These are phyloP conservation scores for Colletotrichum costaricense DNA, from an alignment of 2,329 filamentous ascomycete genomes.

Conservation along the genomic window DNA sequence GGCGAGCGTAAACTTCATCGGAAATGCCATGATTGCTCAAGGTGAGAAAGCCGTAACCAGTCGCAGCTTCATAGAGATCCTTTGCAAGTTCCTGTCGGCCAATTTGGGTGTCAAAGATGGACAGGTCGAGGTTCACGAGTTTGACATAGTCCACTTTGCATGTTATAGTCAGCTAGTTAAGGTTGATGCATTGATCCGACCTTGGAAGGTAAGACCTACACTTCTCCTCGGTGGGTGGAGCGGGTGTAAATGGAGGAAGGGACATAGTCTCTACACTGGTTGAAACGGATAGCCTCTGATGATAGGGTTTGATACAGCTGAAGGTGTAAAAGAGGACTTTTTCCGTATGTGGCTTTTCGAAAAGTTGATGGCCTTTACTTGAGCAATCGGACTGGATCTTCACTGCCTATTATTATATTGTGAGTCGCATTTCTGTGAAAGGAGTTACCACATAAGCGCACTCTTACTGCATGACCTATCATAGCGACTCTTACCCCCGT, in stretches of 20 bases:
- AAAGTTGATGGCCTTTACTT: no score
- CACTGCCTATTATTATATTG: no score
- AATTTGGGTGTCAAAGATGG: constrained; percentile 41
- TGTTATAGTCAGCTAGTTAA: not conserved
- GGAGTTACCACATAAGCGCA: no score
- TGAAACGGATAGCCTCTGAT: no score
- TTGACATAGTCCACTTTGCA: constrained; percentile 41
- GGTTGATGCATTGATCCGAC: not conserved
- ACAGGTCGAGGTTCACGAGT: constrained; percentile 41
- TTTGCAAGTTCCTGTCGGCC: constrained; percentile 41
- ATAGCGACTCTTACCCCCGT: no score
- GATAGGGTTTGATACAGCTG: no score
- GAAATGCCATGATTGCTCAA: constrained; percentile 42
- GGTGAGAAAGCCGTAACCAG: constrained; percentile 42
- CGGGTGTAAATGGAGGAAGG: not conserved
- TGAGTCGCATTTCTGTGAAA: no score
- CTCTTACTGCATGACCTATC: no score
- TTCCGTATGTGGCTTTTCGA: no score
- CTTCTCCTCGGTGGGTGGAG: not conserved
- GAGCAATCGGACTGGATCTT: no score
- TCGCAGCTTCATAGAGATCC: constrained; percentile 43
- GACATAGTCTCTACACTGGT: not conserved
- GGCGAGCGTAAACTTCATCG: constrained; percentile 39
- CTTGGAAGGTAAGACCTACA: not conserved
- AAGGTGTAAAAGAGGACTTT: no score